Conservation (phyloP, 805 yeast species). For the Komagataella ulmi region DNA sequence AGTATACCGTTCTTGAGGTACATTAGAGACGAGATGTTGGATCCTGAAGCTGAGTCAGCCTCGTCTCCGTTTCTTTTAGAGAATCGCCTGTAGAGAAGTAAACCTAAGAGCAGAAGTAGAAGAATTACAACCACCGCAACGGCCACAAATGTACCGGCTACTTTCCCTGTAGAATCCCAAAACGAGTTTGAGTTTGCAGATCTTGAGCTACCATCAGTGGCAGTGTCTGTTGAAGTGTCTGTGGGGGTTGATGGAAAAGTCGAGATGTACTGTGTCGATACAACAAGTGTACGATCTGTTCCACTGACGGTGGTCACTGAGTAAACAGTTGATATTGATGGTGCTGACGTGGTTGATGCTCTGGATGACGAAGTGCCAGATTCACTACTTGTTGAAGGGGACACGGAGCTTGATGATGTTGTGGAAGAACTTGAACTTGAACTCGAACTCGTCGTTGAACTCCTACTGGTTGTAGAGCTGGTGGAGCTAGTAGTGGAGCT, state of each 20-base stretch:
- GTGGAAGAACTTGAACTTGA: slow-evolving; percentile 4
- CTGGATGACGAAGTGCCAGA: background rate
- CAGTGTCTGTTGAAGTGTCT: slow-evolving; percentile 3
- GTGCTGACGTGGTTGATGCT: slow-evolving; percentile 2
- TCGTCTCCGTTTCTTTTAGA: background rate
- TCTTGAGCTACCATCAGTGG: background rate
- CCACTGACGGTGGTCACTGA: background rate
- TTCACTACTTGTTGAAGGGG: slow-evolving; percentile 5
- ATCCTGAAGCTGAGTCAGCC: background rate
- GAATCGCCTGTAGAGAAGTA: slow-evolving; percentile 13
- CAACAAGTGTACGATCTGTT: background rate
- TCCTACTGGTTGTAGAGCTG: slow-evolving; percentile 2
- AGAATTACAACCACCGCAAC: slow-evolving; percentile 53
- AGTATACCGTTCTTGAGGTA: background rate
- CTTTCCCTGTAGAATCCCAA: slow-evolving; percentile 60
- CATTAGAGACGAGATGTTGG: background rate
- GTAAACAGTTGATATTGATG: slow-evolving; percentile 1
- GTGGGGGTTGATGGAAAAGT: slow-evolving; percentile 9
- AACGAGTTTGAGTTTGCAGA: slow-evolving; percentile 24
- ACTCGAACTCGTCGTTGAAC: slow-evolving; percentile 3
- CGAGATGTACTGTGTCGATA: background rate
- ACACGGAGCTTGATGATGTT: slow-evolving; percentile 10
- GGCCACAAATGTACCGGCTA: slow-evolving; percentile 74
- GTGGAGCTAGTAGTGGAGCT: slow-evolving; percentile 2
- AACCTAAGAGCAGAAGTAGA: slow-evolving; percentile 27